Evolutionary conservation across 805 yeast species (phyloP), one percentile per base, ranked within the genome.

Genomic region (Teunomyces panamensis): DNA sequence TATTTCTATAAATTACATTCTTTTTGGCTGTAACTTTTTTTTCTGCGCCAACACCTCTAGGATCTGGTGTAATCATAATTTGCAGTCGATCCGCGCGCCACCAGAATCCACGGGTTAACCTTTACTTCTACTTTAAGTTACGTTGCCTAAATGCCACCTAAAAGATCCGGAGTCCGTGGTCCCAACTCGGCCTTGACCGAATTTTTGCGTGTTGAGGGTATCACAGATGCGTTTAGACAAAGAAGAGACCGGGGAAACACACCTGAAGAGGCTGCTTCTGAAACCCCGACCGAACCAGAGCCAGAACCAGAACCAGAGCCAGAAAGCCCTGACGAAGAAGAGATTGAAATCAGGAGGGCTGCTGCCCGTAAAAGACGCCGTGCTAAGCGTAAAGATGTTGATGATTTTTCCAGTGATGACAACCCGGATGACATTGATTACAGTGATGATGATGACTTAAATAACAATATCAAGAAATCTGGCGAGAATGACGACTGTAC

Each of bases 171-270:
- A 27, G 75, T 73, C 9, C 57, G 71, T 35, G 87, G 85, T 5
- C 87, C 96, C 39, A 89, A 88, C 69, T 85, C 95, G 55, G 97
- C 97, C 0, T 72, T 91, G 55, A 91, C 97, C 0, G 94, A 87
- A 65, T 91, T 91, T 59, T 74, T 91, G 50, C 74, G 90, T 43
- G 89, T 86, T 48, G 96, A 90, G 65, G 97, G 97, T 30, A 91
- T 91, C 67, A 86, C 96, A 1, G 89, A 83, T 48, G 83, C 81
- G 36, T 89, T 89, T 61, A 75, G 90, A 59, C 69, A 63, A 49
- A 57, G 73, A 39, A 50, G 58, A 44, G 54, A 43, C 30, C 44
- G 54, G 10, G 30, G 32, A 33, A 39, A 41, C 50, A 63, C 50
- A 67, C 64, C 44, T 64, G 66, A 29, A 63, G 56, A 49, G 30